Percentiles rank a stretch among this genome's conserved stretches.
These are phyloP conservation scores for Mycena olivaceomarginata DNA, from an alignment of 768 basidiomycete genomes.

Conservation along the genomic window DNA sequence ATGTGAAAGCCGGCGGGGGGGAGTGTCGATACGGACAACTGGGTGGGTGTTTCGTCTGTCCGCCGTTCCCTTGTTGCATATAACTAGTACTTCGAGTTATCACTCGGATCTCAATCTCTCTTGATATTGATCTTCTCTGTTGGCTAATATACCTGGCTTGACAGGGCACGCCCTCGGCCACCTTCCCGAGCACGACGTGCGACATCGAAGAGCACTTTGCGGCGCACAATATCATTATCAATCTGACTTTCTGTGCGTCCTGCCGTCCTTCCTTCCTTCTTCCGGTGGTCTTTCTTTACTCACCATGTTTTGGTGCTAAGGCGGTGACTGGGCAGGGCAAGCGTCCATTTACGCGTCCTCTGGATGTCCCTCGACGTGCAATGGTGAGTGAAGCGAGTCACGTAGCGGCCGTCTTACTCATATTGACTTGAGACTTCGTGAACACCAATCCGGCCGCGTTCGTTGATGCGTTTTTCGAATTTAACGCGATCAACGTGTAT, in stretches of 20 bases:
- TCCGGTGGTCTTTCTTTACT: neutral
- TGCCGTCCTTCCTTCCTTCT: neutral
- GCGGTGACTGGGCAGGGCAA: slow-evolving; percentile 76
- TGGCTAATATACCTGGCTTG: neutral
- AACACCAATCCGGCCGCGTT: slow-evolving; percentile 79
- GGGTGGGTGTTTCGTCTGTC: slow-evolving; percentile 61
- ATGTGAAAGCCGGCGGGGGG: slow-evolving; percentile 64
- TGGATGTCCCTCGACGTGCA: slow-evolving; percentile 74
- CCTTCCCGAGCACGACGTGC: slow-evolving; percentile 76
- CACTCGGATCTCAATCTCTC: neutral
- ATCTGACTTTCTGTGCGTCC: slow-evolving; percentile 64
- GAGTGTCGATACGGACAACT: slow-evolving; percentile 66
- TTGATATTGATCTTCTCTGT: neutral
- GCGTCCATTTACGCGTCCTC: slow-evolving; percentile 59
- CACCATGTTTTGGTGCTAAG: slow-evolving; percentile 37
- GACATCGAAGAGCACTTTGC: slow-evolving; percentile 72
- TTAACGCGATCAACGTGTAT: too few species aligned
- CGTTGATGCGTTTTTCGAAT: slow-evolving; percentile 63
- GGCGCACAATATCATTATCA: slow-evolving; percentile 79
- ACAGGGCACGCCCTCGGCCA: slow-evolving; percentile 75
- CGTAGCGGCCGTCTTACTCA: too few species aligned
- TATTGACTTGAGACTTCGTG: slow-evolving; percentile 67
- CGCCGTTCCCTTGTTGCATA: too few species aligned
- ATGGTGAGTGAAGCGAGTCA: slow-evolving; percentile 61
- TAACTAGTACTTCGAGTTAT: too few species aligned